Conservation (phyloP, 139 green algal genomes). For the Chlamydomonas incerta region DNA sequence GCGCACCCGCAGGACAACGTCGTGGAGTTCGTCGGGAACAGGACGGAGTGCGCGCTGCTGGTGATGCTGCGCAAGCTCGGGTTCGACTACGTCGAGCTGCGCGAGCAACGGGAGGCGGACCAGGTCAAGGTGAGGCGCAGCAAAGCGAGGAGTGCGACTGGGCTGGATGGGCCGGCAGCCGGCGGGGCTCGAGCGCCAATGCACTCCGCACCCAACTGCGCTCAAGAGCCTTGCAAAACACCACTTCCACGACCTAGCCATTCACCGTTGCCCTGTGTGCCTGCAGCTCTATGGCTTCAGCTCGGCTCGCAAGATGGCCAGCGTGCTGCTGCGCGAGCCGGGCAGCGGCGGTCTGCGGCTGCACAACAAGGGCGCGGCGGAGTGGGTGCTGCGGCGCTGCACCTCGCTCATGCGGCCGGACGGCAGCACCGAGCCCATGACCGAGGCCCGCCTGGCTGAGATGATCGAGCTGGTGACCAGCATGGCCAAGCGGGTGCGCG, state of each 20-base stretch:
- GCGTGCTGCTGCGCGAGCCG: conserved; percentile 74
- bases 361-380: conserved; percentile 94
- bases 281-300: conserved; percentile 52
- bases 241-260: too few relatives aligned
- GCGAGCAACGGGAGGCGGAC: conserved; percentile 32
- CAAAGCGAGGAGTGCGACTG: too few relatives aligned
- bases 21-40: conserved; percentile 92
- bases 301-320: conserved; percentile 92
- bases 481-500: conserved; percentile 47
- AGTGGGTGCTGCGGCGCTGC: conserved; percentile 90
- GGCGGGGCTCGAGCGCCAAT: too few relatives aligned
- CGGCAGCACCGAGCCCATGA: conserved; percentile 68
- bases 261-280: too few relatives aligned
- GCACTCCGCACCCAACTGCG: too few relatives aligned
- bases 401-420: conserved; percentile 55
- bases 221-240: too few relatives aligned
- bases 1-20: conserved; percentile 16
- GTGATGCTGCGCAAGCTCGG: conserved; percentile 81
- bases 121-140: conserved; percentile 47
- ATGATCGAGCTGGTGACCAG: conserved; percentile 53
- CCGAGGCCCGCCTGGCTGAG: conserved; percentile 53
- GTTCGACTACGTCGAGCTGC: conserved; percentile 67
- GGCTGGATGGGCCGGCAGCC: too few relatives aligned
- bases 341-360: conserved; percentile 67
- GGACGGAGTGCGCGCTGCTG: conserved; percentile 96